Conservation (phyloP, 768 basidiomycete species). For the Cystofilobasidium bisporidii region DNA sequence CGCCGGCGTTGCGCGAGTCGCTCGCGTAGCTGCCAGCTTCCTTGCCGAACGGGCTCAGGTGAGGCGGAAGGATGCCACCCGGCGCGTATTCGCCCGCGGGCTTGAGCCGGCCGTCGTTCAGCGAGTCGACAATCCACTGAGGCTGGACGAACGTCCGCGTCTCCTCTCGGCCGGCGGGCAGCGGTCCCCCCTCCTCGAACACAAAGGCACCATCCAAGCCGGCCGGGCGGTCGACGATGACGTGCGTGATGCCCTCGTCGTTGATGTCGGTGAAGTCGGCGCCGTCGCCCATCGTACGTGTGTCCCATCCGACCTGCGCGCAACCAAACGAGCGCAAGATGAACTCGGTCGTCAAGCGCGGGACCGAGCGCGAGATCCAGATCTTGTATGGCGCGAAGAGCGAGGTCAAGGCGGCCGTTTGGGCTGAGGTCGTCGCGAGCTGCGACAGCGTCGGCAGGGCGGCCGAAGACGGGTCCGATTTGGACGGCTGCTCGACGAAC, state of each 20-base stretch:
- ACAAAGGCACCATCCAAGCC: slow-evolving; percentile 33
- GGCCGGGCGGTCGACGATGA: slow-evolving; percentile 82
- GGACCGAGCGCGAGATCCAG: slow-evolving; percentile 86
- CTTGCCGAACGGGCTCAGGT: slow-evolving; percentile 90
- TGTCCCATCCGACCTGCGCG: slow-evolving; percentile 78
- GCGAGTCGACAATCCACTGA: slow-evolving; percentile 94
- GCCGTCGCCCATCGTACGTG: slow-evolving; percentile 63
- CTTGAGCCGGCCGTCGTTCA: slow-evolving; percentile 75
- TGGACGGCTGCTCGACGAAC: slow-evolving; percentile 40
- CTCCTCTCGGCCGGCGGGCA: slow-evolving; percentile 47
- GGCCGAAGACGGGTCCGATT: slow-evolving; percentile 39
- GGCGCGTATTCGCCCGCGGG: slow-evolving; percentile 65
- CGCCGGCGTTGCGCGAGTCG: slow-evolving; percentile 27
- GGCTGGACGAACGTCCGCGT: slow-evolving; percentile 86
- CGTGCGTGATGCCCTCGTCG: slow-evolving; percentile 82
- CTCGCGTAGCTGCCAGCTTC: slow-evolving; percentile 40
- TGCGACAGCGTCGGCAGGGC: slow-evolving; percentile 49
- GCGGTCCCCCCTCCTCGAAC: slow-evolving; percentile 41
- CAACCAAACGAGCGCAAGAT: slow-evolving; percentile 74
- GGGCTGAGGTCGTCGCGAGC: slow-evolving; percentile 37
- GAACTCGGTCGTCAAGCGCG: slow-evolving; percentile 88
- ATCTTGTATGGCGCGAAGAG: slow-evolving; percentile 81
- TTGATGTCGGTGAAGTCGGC: slow-evolving; percentile 37
- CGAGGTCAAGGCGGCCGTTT: slow-evolving; percentile 42
- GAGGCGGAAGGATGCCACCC: slow-evolving; percentile 79